Conservation (phyloP, 176 grass and related monocot species). For the Sorghum bicolor region DNA sequence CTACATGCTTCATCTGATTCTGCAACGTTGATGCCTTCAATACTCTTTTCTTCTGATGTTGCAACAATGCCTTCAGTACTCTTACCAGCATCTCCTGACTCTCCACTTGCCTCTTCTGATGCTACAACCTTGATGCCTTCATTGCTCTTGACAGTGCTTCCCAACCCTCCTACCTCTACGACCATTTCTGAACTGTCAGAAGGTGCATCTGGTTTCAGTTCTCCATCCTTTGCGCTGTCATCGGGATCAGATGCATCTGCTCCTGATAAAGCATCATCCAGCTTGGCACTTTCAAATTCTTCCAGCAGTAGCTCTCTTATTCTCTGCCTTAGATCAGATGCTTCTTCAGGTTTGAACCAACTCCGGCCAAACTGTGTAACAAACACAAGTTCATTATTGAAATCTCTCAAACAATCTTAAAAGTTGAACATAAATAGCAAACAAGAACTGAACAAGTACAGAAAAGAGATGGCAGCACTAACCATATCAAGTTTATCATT, state of each 20-base stretch:
- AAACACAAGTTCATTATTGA: slow-evolving; percentile 14
- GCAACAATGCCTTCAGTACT: neutral
- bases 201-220: slow-evolving; percentile 20
- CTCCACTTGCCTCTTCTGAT: neutral
- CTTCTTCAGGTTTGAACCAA: slow-evolving; percentile 81
- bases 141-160: neutral
- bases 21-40: neutral
- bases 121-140: neutral
- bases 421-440: slow-evolving; percentile 1
- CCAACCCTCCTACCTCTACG: neutral
- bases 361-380: slow-evolving; percentile 51
- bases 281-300: slow-evolving; percentile 45
- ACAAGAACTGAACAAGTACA: slow-evolving; percentile 20
- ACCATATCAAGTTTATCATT: slow-evolving; percentile 64
- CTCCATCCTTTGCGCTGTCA: neutral
- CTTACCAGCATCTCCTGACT: slow-evolving; percentile 1
- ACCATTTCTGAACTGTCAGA: slow-evolving; percentile 27
- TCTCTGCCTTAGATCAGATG: slow-evolving; percentile 54
- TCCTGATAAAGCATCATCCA: slow-evolving; percentile 30
- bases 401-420: neutral
- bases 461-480: slow-evolving; percentile 15
- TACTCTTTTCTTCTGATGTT: neutral
- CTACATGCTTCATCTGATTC: neutral
- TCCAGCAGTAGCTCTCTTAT: slow-evolving; percentile 56
- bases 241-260: neutral